Conservation (phyloP, 371 early-diverging fungal species). For the Funneliformis caledonium region DNA sequence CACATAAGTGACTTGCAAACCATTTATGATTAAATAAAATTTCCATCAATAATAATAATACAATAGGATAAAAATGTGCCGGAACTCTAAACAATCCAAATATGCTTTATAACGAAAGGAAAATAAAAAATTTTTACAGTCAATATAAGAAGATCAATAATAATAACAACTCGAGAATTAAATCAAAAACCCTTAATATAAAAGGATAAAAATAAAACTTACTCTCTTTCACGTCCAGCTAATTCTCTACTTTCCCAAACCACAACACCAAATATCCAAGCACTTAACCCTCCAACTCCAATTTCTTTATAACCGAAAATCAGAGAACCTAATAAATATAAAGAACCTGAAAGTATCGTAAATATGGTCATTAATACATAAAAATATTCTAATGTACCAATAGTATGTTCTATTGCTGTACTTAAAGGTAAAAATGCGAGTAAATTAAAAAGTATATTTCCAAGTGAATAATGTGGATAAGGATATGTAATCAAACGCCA, state of each 20-base stretch:
- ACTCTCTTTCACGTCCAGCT: slow-evolving; percentile 39
- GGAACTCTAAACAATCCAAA: slow-evolving; percentile 35
- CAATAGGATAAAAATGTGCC: slow-evolving; percentile 41
- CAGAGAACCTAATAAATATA: slow-evolving; percentile 19
- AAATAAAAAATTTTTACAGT: background rate
- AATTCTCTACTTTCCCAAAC: slow-evolving; percentile 42
- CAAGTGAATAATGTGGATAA: slow-evolving; percentile 31
- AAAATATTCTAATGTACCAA: slow-evolving; percentile 38
- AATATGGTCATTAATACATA: slow-evolving; percentile 39
- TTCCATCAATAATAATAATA: slow-evolving; percentile 36
- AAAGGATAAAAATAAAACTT: slow-evolving; percentile 4
- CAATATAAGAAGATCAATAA: background rate
- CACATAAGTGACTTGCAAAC: slow-evolving; percentile 35
- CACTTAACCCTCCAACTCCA: slow-evolving; percentile 27
- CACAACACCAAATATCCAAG: slow-evolving; percentile 41
- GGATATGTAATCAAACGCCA: slow-evolving; percentile 37
- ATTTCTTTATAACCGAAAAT: slow-evolving; percentile 19
- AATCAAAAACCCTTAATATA: too few species aligned
- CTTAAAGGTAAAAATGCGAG: slow-evolving; percentile 36
- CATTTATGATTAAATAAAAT: slow-evolving; percentile 23
- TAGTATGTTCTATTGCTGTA: slow-evolving; percentile 36
- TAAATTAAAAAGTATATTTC: slow-evolving; percentile 25
- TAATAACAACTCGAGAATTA: background rate
- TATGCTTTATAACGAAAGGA: slow-evolving; percentile 1
- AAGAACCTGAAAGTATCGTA: slow-evolving; percentile 34